Conservation (phyloP, 345 rosid species). For the Linum usitatissimum region DNA sequence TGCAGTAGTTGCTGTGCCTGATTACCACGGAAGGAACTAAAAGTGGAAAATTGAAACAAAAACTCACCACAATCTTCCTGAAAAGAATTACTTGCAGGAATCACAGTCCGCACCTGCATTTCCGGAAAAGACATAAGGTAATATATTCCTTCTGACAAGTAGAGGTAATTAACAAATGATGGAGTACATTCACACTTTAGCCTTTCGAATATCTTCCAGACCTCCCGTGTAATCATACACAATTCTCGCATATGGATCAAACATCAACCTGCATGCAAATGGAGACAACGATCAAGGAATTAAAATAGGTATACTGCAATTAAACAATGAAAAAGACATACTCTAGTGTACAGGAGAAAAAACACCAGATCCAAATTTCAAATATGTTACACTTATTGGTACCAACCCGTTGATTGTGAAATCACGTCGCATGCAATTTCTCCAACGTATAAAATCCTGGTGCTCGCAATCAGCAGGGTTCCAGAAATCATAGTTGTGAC, state of each 20-base stretch:
- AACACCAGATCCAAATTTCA: slow-evolving; percentile 2
- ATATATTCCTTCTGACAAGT: slow-evolving; percentile 1
- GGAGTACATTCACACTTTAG: slow-evolving; percentile 81
- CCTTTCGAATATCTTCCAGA: slow-evolving; percentile 71
- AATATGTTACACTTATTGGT: background rate
- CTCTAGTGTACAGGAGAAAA: background rate
- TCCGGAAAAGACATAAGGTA: slow-evolving; percentile 5
- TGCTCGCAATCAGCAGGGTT: slow-evolving; percentile 37
- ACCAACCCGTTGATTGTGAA: slow-evolving; percentile 87
- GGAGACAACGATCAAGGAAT: background rate
- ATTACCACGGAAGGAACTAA: slow-evolving; percentile 1
- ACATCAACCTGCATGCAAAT: slow-evolving; percentile 59
- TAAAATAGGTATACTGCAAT: background rate
- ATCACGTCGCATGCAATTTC: slow-evolving; percentile 73
- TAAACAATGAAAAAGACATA: background rate
- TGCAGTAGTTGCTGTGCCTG: background rate
- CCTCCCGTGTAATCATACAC: slow-evolving; percentile 88
- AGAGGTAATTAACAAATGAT: slow-evolving; percentile 19
- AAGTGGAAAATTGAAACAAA: background rate
- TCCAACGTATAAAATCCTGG: slow-evolving; percentile 63
- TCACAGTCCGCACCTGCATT: slow-evolving; percentile 48
- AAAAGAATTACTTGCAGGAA: slow-evolving; percentile 53
- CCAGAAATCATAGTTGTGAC: slow-evolving; percentile 20
- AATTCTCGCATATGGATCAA: slow-evolving; percentile 76
- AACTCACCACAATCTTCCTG: slow-evolving; percentile 34